Percentiles rank a stretch among this genome's conserved stretches.
Evolutionary conservation across 192 early-diverging fungal genomes (phyloP).

Genomic region (Coemansia sp.): DNA sequence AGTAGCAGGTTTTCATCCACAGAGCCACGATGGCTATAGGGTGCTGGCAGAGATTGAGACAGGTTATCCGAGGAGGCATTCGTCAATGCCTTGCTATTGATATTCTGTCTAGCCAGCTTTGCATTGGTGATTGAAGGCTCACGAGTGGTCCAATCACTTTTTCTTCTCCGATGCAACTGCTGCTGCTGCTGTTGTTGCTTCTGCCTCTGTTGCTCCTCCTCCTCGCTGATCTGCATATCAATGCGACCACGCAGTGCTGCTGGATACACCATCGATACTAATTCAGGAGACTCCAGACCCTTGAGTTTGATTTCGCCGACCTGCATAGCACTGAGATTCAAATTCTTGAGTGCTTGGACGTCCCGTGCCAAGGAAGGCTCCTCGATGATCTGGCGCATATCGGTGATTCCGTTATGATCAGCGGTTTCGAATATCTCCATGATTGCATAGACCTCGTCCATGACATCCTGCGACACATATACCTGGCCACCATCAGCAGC

Average conservation of each 20-base stretch:
- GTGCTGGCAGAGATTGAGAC: not conserved
- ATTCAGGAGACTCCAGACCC: slow-evolving; percentile 85
- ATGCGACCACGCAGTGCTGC: slow-evolving; percentile 46
- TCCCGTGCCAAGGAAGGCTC: slow-evolving; percentile 52
- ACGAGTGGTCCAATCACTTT: slow-evolving; percentile 24
- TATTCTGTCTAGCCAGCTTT: slow-evolving; percentile 20
- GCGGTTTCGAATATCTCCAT: slow-evolving; percentile 46
- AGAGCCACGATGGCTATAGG: slow-evolving; percentile 27
- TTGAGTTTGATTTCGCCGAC: slow-evolving; percentile 83
- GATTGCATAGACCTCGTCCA: slow-evolving; percentile 56
- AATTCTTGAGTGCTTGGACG: slow-evolving; percentile 58
- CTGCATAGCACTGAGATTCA: slow-evolving; percentile 66
- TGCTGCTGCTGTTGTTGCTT: slow-evolving; percentile 18
- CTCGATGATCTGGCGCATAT: slow-evolving; percentile 52
- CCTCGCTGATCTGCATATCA: slow-evolving; percentile 47
- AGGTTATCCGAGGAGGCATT: slow-evolving; percentile 17
- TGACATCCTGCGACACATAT: slow-evolving; percentile 79
- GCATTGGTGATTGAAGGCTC: slow-evolving; percentile 10
- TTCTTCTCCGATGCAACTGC: slow-evolving; percentile 18
- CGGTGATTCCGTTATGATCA: slow-evolving; percentile 44
- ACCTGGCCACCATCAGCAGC: slow-evolving; percentile 90
- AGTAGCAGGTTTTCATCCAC: slow-evolving; percentile 29
- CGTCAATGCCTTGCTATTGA: slow-evolving; percentile 9
- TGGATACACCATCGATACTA: slow-evolving; percentile 67
- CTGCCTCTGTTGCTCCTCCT: slow-evolving; percentile 24